Base-by-base conservation (phyloP, 2,329 filamentous ascomycete species). In the Venturia pyrina region DNA sequence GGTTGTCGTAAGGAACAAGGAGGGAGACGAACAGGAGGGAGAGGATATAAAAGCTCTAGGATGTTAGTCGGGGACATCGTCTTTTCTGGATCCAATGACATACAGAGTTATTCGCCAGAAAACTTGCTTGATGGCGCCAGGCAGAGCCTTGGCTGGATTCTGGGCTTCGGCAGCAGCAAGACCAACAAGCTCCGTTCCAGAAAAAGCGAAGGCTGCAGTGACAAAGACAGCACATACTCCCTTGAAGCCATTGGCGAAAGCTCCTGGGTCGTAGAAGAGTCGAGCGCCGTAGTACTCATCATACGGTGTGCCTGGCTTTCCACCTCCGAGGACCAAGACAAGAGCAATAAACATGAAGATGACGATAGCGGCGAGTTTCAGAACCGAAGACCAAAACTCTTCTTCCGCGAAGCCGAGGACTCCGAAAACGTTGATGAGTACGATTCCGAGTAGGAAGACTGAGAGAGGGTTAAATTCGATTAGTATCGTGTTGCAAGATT, bases 201-300 rank as follows among this genome's bases (percentile, higher is more conserved):
- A 82, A 71, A 90, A 90, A 66, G 63, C 44, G 71, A 92, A 92
- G 10, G 89, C 88, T 3, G 89, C 88, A 0, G 86, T 90, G 65
- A 92, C 88, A 70, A 92, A 89, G 66, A 90, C 87, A 69, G 84
- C 87, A 75, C 89, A 92, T 40, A 93, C 80, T n/a, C 90, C 90
- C 71, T 91, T 91, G 80, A 93, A 92, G 67, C 89, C 89, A 72
- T 91, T 87, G 76, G 91, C 81, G 74, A 83, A 82, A 0, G 84
- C 82, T 6, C 83, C 83, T 0, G 83, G 83, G 44, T 84, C 75
- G 68, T 81, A 76, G 85, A 85, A 63, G 7, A 61, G 37, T 53
- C 66, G 63, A 8, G 63, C 63, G 43, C 66, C 63, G 15, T 62
- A 67, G 41, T 67, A 67, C 44, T 66, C 64, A 19, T 53, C 46